Base-by-base conservation (phyloP, 768 basidiomycete genomes). In the Tubosaeta sp. region DNA sequence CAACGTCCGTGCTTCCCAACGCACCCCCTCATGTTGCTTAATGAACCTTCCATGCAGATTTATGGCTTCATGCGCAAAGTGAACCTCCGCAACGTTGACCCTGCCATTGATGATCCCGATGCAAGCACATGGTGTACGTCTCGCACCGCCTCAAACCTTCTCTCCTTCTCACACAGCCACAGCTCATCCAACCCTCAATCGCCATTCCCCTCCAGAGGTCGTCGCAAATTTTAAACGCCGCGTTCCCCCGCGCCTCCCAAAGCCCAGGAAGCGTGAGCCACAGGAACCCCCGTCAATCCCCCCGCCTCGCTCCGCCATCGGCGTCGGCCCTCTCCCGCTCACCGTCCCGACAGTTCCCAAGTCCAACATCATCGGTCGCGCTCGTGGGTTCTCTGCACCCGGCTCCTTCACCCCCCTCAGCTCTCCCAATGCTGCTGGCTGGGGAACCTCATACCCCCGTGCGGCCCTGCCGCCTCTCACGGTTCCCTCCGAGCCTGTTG, bases 21-120 rank as follows among this genome's bases (percentile, higher is more conserved):
- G 54, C 63, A 63, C 61, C 64, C 65, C 55, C 58, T 43, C 56
- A 52, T 65, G 62, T 49, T 48, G 46, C 55, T 58, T 57, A 55
- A 62, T 60, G 52, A 57, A 57, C 50, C 50, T 45, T 61, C 62
- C 51, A 46, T 51, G 61, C 62, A 95, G 93, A 96, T 96, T 72
- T 96, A 96, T 76, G 94, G 93, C 58, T 96, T 94, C 77, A 94
- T 94, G 90, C 91, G 93, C 72, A 94, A 95, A 71, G 90, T 95
- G 67, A 94, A 94, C 76, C 78, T 94, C 61, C 87, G 90, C 68
- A 93, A 94, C 73, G 87, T 94, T 69, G 92, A 94, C 76, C 89
- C 90, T 56, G 90, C 89, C 55, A 94, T 94, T 59, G 88, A 90
- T 72, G 93, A 95, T 73, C 92, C 92, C 55, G 93, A 96, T 73